Conservation (phyloP, 768 basidiomycete genomes). For the Mycena venus region DNA sequence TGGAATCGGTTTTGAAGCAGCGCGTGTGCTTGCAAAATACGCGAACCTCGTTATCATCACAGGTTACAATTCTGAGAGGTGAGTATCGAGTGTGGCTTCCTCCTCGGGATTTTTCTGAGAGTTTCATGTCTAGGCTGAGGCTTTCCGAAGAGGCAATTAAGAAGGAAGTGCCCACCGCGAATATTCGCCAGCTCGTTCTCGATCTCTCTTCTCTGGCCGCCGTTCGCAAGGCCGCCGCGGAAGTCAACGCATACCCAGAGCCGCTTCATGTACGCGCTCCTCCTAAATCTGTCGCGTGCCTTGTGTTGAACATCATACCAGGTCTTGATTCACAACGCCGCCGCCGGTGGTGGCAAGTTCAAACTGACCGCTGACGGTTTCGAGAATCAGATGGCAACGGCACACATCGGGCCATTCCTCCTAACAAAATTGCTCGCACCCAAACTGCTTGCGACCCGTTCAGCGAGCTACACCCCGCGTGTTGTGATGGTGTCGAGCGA, state of each 20-base stretch:
- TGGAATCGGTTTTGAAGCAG: conserved; percentile 3
- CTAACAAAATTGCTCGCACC: too few species aligned
- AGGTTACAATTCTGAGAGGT: conserved; percentile 9
- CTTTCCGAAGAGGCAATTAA: conserved; percentile 7
- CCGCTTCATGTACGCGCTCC: conserved; percentile 1
- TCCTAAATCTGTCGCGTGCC: too few species aligned
- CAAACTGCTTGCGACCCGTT: too few species aligned
- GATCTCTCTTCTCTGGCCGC: conserved; percentile 11
- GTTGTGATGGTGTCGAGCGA: too few species aligned
- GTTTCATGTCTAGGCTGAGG: not conserved
- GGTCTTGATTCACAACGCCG: conserved; percentile 20
- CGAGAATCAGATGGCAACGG: not conserved
- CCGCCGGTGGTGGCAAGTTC: not conserved
- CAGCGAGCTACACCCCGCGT: too few species aligned
- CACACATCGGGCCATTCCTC: too few species aligned
- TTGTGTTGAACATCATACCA: not conserved
- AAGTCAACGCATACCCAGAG: conserved; percentile 14
- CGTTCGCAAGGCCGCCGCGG: conserved; percentile 19
- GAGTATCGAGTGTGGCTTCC: not conserved
- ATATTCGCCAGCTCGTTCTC: not conserved
- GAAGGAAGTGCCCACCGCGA: not conserved
- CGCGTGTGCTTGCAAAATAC: not conserved
- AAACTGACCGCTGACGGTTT: not conserved
- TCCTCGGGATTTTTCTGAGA: too few species aligned
- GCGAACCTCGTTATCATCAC: conserved; percentile 4